Evolutionary conservation across 225 moss, liverwort and hornwort species (phyloP).

Genomic region (Neckera pumila): DNA sequence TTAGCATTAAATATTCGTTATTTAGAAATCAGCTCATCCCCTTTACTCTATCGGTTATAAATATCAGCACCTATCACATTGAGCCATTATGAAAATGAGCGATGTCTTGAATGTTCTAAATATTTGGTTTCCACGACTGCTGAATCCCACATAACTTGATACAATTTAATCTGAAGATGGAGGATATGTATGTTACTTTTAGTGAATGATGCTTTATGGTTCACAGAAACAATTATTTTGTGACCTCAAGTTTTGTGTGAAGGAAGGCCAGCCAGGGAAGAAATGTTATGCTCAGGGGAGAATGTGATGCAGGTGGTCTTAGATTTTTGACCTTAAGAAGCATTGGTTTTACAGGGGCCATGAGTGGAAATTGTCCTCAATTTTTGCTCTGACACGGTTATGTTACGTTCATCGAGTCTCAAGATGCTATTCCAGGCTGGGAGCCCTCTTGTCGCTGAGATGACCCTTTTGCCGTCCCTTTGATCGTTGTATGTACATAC

Average conservation of each 20-base stretch:
- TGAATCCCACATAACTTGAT: neutral
- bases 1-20: neutral
- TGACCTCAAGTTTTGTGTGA: neutral
- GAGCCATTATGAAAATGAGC: neutral
- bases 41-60: neutral
- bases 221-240: neutral
- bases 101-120: neutral
- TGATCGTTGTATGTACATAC: neutral
- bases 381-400: too few species aligned
- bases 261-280: neutral
- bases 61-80: neutral
- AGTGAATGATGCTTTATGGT: neutral
- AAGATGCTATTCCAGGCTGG: neutral
- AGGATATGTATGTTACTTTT: too few species aligned
- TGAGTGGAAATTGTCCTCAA: neutral
- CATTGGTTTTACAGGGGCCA: neutral
- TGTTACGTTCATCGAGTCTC: neutral
- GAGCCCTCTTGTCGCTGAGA: neutral
- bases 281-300: neutral
- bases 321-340: neutral
- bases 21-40: too few species aligned
- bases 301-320: neutral
- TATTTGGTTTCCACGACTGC: neutral
- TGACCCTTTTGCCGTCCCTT: neutral
- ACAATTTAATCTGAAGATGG: neutral